Evolutionary conservation across 805 yeast genomes (phyloP).

Genomic region (Ogataea ganodermae): DNA sequence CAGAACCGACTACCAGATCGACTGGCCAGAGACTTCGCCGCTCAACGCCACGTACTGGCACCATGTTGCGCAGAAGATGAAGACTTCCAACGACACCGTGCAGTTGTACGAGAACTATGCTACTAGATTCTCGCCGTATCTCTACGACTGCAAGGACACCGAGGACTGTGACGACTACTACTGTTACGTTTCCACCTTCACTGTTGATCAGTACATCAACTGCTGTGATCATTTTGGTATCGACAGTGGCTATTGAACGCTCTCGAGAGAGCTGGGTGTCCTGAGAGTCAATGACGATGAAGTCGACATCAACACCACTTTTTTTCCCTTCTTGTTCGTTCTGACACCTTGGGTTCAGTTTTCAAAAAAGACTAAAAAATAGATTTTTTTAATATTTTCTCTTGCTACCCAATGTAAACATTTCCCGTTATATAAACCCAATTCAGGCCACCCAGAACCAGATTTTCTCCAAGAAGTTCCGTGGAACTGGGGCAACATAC

Average conservation of each 20-base stretch:
- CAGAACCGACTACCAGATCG: slow-evolving; percentile 55
- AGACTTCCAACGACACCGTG: slow-evolving; percentile 43
- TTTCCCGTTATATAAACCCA: too few species aligned
- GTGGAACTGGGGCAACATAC: slow-evolving; percentile 40
- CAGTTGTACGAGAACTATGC: slow-evolving; percentile 52
- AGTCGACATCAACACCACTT: too few species aligned
- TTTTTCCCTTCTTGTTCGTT: background rate
- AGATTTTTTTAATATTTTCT: background rate
- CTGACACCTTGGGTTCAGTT: too few species aligned
- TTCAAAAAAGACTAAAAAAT: too few species aligned
- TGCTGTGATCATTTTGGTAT: slow-evolving; percentile 21
- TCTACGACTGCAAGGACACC: slow-evolving; percentile 53
- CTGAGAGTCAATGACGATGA: too few species aligned
- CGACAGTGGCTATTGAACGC: slow-evolving; percentile 2
- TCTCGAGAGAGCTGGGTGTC: background rate
- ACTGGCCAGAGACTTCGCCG: slow-evolving; percentile 62
- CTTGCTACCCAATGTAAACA: too few species aligned
- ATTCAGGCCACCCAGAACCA: slow-evolving; percentile 46
- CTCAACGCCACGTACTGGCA: slow-evolving; percentile 74
- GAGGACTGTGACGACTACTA: slow-evolving; percentile 45
- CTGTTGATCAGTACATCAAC: slow-evolving; percentile 34
- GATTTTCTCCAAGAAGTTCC: slow-evolving; percentile 42
- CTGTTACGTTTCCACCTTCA: slow-evolving; percentile 44
- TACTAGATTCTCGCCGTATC: slow-evolving; percentile 56
- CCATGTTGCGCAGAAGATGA: slow-evolving; percentile 48